Evolutionary conservation across 805 yeast species (phyloP).

Genomic region (Maudiozyma barnettii): DNA sequence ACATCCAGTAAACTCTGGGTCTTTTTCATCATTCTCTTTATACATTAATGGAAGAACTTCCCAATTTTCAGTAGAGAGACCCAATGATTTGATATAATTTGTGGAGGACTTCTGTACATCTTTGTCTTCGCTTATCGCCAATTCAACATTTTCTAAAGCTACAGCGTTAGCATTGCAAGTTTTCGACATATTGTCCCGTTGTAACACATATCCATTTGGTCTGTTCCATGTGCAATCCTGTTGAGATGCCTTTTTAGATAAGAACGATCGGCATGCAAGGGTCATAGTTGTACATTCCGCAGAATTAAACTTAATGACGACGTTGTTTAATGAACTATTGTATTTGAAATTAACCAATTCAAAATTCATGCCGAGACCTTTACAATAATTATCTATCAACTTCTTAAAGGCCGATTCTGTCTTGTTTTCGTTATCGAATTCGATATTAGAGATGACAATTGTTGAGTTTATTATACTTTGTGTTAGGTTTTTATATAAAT

Average conservation of each 20-base stretch:
- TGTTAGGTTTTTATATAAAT: conserved; percentile 7
- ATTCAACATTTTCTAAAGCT: conserved; percentile 8
- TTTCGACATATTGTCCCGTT: conserved; percentile 11
- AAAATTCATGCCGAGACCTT: not conserved
- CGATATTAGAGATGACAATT: conserved; percentile 1
- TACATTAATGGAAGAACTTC: not conserved
- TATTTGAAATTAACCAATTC: not conserved
- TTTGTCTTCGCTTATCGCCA: not conserved
- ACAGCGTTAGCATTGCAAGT: conserved; percentile 16
- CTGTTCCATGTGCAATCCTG: conserved; percentile 15
- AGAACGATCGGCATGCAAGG: conserved; percentile 15
- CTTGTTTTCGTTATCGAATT: not conserved
- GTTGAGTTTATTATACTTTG: conserved; percentile 5
- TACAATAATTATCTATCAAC: conserved; percentile 5
- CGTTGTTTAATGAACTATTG: not conserved
- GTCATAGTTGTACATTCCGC: conserved; percentile 16
- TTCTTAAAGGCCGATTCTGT: conserved; percentile 3
- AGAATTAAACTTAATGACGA: conserved; percentile 12
- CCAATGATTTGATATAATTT: not conserved
- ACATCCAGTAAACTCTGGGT: not conserved
- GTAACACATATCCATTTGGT: conserved; percentile 21
- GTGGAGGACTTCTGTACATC: not conserved
- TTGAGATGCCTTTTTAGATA: conserved; percentile 11
- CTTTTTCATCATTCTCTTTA: not conserved
- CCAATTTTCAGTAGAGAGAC: not conserved